These are phyloP conservation scores for Aegilops speltoides DNA, from an alignment of 176 grass and related monocot species.

Conservation along the genomic window DNA sequence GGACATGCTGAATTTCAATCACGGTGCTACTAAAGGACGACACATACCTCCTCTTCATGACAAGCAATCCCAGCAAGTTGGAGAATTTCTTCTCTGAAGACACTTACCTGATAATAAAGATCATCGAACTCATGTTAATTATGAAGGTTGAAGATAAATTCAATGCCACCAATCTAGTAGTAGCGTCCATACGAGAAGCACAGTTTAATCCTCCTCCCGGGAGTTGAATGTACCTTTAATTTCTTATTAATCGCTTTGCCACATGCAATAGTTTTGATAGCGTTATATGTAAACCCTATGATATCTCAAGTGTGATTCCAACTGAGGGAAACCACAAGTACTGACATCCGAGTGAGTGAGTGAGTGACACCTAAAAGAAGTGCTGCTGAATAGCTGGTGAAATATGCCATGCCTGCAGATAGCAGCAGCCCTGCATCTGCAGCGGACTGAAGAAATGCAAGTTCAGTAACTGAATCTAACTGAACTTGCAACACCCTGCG, in stretches of 20 bases:
- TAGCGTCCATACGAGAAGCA: neutral
- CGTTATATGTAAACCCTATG: neutral
- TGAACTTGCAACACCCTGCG: too few relatives aligned
- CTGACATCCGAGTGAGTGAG: neutral
- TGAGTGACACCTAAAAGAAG: neutral
- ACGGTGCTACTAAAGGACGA: neutral
- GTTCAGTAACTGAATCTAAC: too few relatives aligned
- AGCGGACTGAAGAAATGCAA: too few relatives aligned
- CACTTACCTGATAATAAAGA: conserved; percentile 22
- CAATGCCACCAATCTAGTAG: neutral
- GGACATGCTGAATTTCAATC: neutral
- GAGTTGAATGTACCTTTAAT: neutral
- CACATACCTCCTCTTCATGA: conserved; percentile 34
- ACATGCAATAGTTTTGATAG: conserved; percentile 13
- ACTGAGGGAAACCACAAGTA: neutral
- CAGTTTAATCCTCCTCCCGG: neutral
- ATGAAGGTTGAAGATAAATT: neutral
- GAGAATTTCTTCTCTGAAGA: conserved; percentile 48
- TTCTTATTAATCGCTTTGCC: neutral
- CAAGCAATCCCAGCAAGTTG: conserved; percentile 28
- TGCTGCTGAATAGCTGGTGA: neutral
- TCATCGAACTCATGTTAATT: conserved; percentile 3
- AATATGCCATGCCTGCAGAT: too few relatives aligned
- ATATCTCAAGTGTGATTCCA: neutral
- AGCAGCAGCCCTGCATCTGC: too few relatives aligned